phyloP scores from a whole-genome alignment of 2,329 filamentous ascomycete genomes.

The Aspergillus niger region DNA sequence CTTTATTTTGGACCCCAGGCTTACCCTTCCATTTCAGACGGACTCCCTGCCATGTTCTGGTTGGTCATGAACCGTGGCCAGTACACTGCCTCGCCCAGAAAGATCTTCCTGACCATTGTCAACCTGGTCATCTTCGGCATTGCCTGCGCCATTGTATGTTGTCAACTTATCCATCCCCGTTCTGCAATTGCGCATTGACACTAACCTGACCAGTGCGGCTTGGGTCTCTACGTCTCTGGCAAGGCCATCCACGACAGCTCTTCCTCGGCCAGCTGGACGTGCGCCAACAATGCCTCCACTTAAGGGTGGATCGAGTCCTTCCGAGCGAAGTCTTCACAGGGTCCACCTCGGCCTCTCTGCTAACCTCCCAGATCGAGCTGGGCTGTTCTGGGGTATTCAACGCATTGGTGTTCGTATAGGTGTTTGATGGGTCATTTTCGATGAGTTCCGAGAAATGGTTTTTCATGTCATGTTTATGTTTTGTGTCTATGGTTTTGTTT shows the following conservation, averaged over 20 bases:
- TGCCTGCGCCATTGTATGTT: slow-evolving; percentile 33
- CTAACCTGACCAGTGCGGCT: slow-evolving; percentile 35
- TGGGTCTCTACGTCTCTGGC: slow-evolving; percentile 46
- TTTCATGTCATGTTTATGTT: neutral
- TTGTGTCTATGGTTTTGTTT: neutral
- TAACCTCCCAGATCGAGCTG: slow-evolving; percentile 1
- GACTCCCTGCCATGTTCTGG: slow-evolving; percentile 51
- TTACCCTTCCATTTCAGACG: slow-evolving; percentile 23
- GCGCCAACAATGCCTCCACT: slow-evolving; percentile 37
- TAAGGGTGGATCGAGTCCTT: neutral
- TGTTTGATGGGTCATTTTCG: neutral
- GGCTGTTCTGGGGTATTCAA: neutral
- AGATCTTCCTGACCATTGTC: slow-evolving; percentile 48
- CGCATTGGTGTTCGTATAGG: neutral
- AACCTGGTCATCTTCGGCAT: slow-evolving; percentile 46
- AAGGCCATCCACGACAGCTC: slow-evolving; percentile 40
- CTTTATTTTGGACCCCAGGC: slow-evolving; percentile 5
- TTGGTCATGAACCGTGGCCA: slow-evolving; percentile 50
- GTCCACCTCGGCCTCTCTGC: neutral
- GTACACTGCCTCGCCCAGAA: slow-evolving; percentile 43
- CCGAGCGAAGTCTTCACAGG: neutral
- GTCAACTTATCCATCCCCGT: neutral
- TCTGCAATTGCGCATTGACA: neutral
- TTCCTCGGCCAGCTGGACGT: slow-evolving; percentile 40
- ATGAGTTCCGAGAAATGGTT: neutral